A percentile compares a stretch with the other conserved stretches of the same genome.
Evolutionary conservation across 768 basidiomycete species (phyloP).

Genomic region (Pleurotus tuber-regium): DNA sequence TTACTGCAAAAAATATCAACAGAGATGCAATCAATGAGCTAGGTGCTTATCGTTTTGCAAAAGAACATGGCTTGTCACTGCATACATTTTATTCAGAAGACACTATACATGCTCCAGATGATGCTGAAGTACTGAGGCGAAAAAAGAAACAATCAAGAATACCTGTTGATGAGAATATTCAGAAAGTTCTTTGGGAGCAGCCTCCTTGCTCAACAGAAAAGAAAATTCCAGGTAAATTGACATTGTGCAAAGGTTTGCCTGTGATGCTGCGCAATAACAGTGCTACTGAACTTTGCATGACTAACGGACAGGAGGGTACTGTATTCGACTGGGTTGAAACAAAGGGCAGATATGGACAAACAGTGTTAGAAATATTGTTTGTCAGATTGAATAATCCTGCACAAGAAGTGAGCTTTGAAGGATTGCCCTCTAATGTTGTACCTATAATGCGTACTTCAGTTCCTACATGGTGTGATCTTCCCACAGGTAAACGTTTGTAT

Average conservation of each 20-base stretch:
- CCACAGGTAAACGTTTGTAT: conserved; percentile 13
- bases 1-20: conserved; percentile 26
- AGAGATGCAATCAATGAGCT: conserved; percentile 30
- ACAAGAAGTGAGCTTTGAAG: conserved; percentile 11
- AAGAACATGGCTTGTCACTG: conserved; percentile 22
- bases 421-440: conserved; percentile 17
- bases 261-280: conserved; percentile 28
- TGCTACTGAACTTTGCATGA: conserved; percentile 28
- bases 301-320: conserved; percentile 13
- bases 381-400: conserved; percentile 11
- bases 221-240: conserved; percentile 25
- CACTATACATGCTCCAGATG: neutral
- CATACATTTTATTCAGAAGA: conserved; percentile 28
- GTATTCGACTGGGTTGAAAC: conserved; percentile 10
- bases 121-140: neutral
- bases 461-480: conserved; percentile 12
- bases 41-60: conserved; percentile 27
- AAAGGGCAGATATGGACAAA: conserved; percentile 1
- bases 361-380: conserved; percentile 17
- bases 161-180: neutral
- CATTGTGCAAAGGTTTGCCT: conserved; percentile 30
- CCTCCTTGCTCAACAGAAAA: conserved; percentile 10
- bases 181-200: neutral
- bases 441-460: conserved; percentile 14
- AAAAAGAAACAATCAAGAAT: neutral